Conservation (phyloP, 2,329 filamentous ascomycete species). For the Fusarium graminum region DNA sequence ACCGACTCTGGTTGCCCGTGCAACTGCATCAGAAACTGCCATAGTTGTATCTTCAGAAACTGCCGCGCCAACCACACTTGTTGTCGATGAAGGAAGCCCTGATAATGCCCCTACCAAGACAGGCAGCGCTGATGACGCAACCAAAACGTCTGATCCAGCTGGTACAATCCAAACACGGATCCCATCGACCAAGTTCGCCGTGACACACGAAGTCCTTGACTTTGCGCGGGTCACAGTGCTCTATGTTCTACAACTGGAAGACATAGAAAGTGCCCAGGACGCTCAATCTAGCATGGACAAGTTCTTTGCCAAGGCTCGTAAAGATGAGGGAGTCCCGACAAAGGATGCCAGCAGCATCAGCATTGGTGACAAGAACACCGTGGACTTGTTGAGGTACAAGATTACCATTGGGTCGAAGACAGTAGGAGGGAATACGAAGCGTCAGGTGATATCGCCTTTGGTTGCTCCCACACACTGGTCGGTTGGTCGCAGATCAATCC, state of each 20-base stretch:
- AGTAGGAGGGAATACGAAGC: constrained; percentile 48
- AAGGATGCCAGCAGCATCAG: constrained; percentile 58
- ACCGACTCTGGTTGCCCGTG: constrained; percentile 26
- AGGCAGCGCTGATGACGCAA: constrained; percentile 13
- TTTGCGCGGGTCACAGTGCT: constrained; percentile 74
- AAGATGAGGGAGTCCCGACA: constrained; percentile 49
- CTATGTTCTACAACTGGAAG: constrained; percentile 70
- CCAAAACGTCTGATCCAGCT: constrained; percentile 25
- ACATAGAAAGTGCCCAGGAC: constrained; percentile 62
- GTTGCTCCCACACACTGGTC: constrained; percentile 4
- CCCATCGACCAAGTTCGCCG: constrained; percentile 55
- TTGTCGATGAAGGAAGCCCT: constrained; percentile 44
- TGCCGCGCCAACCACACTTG: constrained; percentile 37
- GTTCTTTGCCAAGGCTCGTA: constrained; percentile 63
- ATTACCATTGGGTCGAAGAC: constrained; percentile 55
- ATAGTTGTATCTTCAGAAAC: constrained; percentile 40
- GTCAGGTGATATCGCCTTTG: constrained; percentile 17
- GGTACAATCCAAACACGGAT: constrained; percentile 28
- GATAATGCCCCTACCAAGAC: constrained; percentile 26
- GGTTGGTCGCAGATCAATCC: constrained; percentile 4
- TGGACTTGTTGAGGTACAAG: constrained; percentile 64
- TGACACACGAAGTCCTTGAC: constrained; percentile 70
- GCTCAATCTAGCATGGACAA: constrained; percentile 68
- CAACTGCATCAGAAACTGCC: constrained; percentile 22
- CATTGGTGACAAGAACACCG: constrained; percentile 60